These are phyloP conservation scores for Lasiodiplodia sp. DNA, from an alignment of 2,329 filamentous ascomycete species.

Conservation along the genomic window DNA sequence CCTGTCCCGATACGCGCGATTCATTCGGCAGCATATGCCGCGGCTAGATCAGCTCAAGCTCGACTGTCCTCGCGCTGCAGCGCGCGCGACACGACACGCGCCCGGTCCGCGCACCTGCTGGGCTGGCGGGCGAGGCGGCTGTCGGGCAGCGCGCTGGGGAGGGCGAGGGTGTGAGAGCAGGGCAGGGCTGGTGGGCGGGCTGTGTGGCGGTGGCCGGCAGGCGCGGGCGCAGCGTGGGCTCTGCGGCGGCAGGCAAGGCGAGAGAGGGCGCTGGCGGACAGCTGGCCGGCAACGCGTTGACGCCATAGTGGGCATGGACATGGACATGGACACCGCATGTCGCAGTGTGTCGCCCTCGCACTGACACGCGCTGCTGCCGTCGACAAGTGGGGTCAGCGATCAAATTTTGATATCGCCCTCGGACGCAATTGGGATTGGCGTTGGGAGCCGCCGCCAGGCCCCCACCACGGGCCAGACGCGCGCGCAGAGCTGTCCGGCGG, in stretches of 20 bases:
- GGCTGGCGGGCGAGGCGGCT: slow-evolving; percentile 5
- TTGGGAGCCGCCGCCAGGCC: slow-evolving; percentile 26
- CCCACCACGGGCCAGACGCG: slow-evolving; percentile 28
- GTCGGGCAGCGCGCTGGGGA: slow-evolving; percentile 7
- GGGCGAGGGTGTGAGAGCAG: slow-evolving; percentile 1
- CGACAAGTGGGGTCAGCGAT: slow-evolving; percentile 28
- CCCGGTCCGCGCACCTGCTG: slow-evolving; percentile 17
- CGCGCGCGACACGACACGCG: slow-evolving; percentile 25
- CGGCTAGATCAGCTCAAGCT: slow-evolving; percentile 27
- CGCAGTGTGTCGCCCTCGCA: slow-evolving; percentile 14
- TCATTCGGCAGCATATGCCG: slow-evolving; percentile 28
- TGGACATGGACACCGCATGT: slow-evolving; percentile 26
- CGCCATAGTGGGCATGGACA: slow-evolving; percentile 26
- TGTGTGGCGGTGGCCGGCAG: slow-evolving; percentile 11
- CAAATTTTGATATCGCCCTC: slow-evolving; percentile 28
- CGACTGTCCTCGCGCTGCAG: slow-evolving; percentile 21
- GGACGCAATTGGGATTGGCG: slow-evolving; percentile 28
- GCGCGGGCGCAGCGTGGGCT: background rate
- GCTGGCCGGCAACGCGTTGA: slow-evolving; percentile 22
- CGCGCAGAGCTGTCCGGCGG: slow-evolving; percentile 26
- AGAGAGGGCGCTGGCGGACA: slow-evolving; percentile 19
- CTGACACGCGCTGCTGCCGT: slow-evolving; percentile 25
- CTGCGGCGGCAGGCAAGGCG: slow-evolving; percentile 16
- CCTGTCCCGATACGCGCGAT: slow-evolving; percentile 26
- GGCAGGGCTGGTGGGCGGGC: background rate